A percentile compares a stretch with the other conserved stretches of the same genome.
Evolutionary conservation across 140 eudicot species (phyloP).

Genomic region (Bidens hawaiensis): DNA sequence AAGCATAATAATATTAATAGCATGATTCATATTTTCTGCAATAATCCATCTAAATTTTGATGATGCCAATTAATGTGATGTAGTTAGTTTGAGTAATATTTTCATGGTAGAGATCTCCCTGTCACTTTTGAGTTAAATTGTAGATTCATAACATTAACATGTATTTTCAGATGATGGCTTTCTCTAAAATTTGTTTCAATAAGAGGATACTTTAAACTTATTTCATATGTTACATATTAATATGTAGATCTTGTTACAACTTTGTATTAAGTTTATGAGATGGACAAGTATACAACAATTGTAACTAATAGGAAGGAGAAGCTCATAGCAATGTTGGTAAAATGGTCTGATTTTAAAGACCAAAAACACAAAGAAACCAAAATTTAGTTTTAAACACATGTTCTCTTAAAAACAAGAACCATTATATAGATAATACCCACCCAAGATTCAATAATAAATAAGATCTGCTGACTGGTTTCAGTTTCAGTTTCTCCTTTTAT

Average conservation of each 20-base stretch:
- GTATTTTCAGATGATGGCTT: conserved; percentile 24
- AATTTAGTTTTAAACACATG: conserved; percentile 28
- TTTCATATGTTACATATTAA: no score
- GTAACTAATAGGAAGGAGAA: background rate
- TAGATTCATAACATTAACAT: conserved; percentile 35
- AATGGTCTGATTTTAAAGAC: conserved; percentile 22
- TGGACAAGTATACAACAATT: no score
- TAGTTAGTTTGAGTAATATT: conserved; percentile 28
- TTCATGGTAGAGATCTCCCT: conserved; percentile 9
- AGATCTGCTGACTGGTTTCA: background rate
- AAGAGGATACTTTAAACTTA: background rate
- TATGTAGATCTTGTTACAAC: no score
- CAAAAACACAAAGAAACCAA: conserved; percentile 18
- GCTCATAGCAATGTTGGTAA: conserved; percentile 12
- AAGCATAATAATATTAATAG: no score
- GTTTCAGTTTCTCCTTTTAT: conserved; percentile 37
- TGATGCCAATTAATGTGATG: conserved; percentile 27
- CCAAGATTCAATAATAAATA: conserved; percentile 10
- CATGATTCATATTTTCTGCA: conserved; percentile 24
- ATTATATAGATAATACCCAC: conserved; percentile 10
- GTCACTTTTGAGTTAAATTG: conserved; percentile 23
- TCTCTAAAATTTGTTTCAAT: conserved; percentile 20
- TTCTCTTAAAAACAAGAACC: conserved; percentile 22
- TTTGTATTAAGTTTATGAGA: no score
- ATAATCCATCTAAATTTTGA: conserved; percentile 40